Conservation (phyloP, 306 rosid genomes). For the Alnus glutinosa region DNA sequence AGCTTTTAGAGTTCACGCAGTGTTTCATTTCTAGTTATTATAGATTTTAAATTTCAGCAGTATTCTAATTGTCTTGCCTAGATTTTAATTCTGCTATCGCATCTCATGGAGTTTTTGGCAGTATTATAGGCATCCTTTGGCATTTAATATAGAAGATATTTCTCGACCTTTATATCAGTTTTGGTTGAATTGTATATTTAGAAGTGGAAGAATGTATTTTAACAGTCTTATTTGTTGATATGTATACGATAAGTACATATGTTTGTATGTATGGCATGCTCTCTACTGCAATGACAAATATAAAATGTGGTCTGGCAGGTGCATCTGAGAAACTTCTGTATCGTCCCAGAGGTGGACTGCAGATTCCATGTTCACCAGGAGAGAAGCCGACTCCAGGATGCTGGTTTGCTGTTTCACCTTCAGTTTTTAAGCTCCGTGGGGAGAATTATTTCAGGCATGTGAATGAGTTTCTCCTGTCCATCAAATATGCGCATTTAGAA, state of each 20-base stretch:
- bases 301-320: constrained; percentile 44
- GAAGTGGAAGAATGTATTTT: not conserved
- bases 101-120: not conserved
- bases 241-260: not conserved
- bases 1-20: not conserved
- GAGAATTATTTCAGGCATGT: constrained; percentile 71
- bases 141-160: not conserved
- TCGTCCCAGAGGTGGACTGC: constrained; percentile 63
- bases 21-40: not conserved
- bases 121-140: not conserved
- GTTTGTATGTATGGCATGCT: not conserved
- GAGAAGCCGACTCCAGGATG: constrained; percentile 55
- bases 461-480: constrained; percentile 22
- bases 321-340: constrained; percentile 62
- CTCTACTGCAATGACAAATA: constrained; percentile 16
- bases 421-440: constrained; percentile 79
- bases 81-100: not conserved
- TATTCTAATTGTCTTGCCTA: not conserved
- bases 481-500: constrained; percentile 3
- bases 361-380: constrained; percentile 47
- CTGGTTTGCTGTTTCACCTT: constrained; percentile 76
- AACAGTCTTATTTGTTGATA: not conserved
- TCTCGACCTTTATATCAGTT: not conserved
- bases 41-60: not conserved
- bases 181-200: not conserved